Evolutionary conservation across 495 filamentous ascomycete genomes (phyloP), one percentile per base, ranked within the genome.

Genomic region (Pyronema omphalodes): DNA sequence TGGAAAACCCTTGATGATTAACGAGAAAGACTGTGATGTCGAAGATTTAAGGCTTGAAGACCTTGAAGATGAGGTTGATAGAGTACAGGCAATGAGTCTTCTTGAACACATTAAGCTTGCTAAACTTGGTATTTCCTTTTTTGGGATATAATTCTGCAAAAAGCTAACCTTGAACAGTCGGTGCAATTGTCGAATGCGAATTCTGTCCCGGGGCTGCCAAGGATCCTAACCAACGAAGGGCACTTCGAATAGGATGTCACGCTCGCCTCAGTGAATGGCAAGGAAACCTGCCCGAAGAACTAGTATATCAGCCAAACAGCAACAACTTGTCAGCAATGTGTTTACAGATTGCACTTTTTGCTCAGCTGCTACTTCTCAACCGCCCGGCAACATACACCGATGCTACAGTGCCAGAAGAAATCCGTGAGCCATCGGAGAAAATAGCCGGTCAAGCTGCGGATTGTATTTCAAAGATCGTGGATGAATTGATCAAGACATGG

Each of bases 21-120:
- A 45, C 9, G 55, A 51, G 29, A 52, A 58, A 36, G 57, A 58
- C 40, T 58, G 57, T 41, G 57, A 58, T 37, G 57, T 58, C 19
- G 57, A 58, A 47, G 54, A 51, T 12, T 37, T 58, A 39, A 33
- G 44, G 7, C 14, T 52, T 7, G 54, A 51, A 12, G 57, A 58
- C 39, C 52, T 58, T 8, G 14, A 35, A 5, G 40, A 34, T 39
- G 57, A 58, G 17, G 55, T 46, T n/a, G 54, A 56, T n/a, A 51
- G 35, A 44, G 37, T 44, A 9, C 55, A 57, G 36, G 52, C 41
- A 11, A n/a, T 57, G 33, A 23, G 19, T 37, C 14, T 57, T 23
- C 40, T 57, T 14, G 37, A 57, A 37, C 49, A 53, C 6, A 33
- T 53, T 19, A 48, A 44, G 15, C 55, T 57, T 15, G 37, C 50